A percentile compares a stretch with the other conserved stretches of the same genome.
phyloP scores from a whole-genome alignment of 306 rosid species.

The Vigna unguiculata region DNA sequence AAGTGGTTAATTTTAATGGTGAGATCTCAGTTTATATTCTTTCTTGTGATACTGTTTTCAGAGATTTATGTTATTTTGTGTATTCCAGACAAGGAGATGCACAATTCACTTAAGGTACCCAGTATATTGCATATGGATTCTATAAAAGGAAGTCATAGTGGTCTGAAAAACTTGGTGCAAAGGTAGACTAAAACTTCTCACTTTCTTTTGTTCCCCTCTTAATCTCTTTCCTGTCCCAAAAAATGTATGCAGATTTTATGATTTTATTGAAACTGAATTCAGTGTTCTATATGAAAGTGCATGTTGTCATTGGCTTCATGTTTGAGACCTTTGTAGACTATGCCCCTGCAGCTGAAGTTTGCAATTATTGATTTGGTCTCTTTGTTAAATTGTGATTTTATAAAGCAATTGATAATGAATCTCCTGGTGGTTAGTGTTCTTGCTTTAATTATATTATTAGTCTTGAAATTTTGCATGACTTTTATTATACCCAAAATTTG shows the following conservation, averaged over 20 bases:
- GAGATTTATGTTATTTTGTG: slow-evolving; percentile 36
- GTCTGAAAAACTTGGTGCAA: slow-evolving; percentile 89
- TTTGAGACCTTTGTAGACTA: neutral
- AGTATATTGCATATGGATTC: slow-evolving; percentile 98
- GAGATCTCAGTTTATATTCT: slow-evolving; percentile 42
- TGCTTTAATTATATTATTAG: neutral
- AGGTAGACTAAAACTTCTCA: slow-evolving; percentile 61
- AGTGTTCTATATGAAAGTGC: slow-evolving; percentile 4
- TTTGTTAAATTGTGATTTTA: neutral
- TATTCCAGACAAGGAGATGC: slow-evolving; percentile 66
- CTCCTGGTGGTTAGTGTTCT: slow-evolving; percentile 1
- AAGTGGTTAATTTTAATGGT: slow-evolving; percentile 74
- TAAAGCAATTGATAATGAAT: slow-evolving; percentile 14
- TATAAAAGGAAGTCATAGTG: slow-evolving; percentile 87
- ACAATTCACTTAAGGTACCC: slow-evolving; percentile 65
- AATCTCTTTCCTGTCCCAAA: neutral
- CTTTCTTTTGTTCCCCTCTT: neutral
- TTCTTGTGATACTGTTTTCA: slow-evolving; percentile 32
- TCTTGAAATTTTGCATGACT: neutral
- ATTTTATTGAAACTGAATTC: neutral
- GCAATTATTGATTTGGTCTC: neutral
- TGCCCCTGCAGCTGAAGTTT: neutral
- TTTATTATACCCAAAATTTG: neutral
- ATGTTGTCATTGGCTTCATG: neutral
- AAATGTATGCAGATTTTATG: neutral